phyloP scores from a whole-genome alignment of 1,284 basidiomycete genomes.

The Heliocybe sulcata region DNA sequence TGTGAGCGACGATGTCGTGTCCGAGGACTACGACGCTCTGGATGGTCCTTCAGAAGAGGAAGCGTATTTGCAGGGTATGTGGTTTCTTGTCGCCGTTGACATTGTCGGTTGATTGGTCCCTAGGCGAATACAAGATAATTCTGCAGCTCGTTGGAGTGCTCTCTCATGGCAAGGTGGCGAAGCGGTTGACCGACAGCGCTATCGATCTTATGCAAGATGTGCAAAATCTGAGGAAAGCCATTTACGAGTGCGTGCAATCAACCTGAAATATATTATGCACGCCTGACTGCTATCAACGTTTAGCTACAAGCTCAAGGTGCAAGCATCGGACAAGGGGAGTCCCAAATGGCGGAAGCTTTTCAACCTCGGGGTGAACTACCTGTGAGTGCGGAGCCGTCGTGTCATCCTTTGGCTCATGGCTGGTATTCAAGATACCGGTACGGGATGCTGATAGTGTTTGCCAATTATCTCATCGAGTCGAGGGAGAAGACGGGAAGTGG shows the following conservation, averaged over 20 bases:
- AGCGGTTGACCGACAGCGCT: slow-evolving; percentile 83
- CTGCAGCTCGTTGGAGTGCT: slow-evolving; percentile 90
- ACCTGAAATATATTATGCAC: background rate
- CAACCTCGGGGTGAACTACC: slow-evolving; percentile 77
- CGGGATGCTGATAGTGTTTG: slow-evolving; percentile 89
- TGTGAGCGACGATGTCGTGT: slow-evolving; percentile 21
- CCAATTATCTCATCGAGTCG: slow-evolving; percentile 90
- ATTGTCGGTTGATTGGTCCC: background rate
- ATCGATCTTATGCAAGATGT: slow-evolving; percentile 92
- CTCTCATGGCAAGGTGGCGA: slow-evolving; percentile 87
- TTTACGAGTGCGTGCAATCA: slow-evolving; percentile 70
- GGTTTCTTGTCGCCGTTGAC: background rate
- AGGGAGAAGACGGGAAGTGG: slow-evolving; percentile 37
- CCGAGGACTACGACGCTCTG: slow-evolving; percentile 54
- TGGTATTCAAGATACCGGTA: slow-evolving; percentile 62
- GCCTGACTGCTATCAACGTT: background rate
- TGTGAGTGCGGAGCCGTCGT: slow-evolving; percentile 39
- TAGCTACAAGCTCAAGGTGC: slow-evolving; percentile 88
- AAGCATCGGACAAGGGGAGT: slow-evolving; percentile 75
- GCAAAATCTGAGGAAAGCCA: slow-evolving; percentile 87
- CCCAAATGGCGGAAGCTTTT: slow-evolving; percentile 70
- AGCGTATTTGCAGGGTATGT: slow-evolving; percentile 75
- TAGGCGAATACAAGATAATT: slow-evolving; percentile 96
- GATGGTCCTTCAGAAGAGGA: slow-evolving; percentile 81
- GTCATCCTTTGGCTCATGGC: slow-evolving; percentile 10